Base-by-base conservation (phyloP, 306 rosid genomes). In the Alnus rubra region DNA sequence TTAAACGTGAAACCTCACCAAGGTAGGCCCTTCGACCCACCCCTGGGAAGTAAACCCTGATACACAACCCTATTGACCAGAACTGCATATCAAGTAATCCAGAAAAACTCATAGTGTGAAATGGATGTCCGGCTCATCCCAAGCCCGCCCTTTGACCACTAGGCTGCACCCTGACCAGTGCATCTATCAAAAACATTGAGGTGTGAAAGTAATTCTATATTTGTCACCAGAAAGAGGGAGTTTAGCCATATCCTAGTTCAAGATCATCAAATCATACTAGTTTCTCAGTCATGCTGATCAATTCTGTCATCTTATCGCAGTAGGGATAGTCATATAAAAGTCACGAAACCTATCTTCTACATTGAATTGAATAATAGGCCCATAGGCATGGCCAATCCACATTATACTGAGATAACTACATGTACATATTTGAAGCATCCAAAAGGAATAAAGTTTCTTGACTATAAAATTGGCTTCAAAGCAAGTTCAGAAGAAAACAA, bases 371-470 rank as follows among this genome's bases (percentile, higher is more conserved):
- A 65, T 71, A 55, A 59, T 71, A 71, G 23, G 59, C 47, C 4
- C 54, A 13, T 7, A 58, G 75, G 30, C 68, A 76, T 2, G 31
- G 35, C 18, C 59, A 60, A 47, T 62, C 14, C 53, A 59, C 49
- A 60, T 56, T 73, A 63, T 18, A 71, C 50, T 45, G 33, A n/a
- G 51, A 68, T 8, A 31, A 47, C 68, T 18, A 70, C 55, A 79
- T 52, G 28, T 58, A 73, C 33, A 78, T 51, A 39, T 52, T 18
- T 48, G 63, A 37, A 44, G 77, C 67, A 56, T 47, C 9, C 64
- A 35, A 54, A 74, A 16, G 42, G 5, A 65, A 79, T 37, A 53
- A 77, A 69, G 50, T 39, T 68, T 60, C 75, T 52, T 67, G 8
- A 39, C 70, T 1, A 64, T 19, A 51, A 62, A 44, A 60, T 23